Evolutionary conservation across 352 stramenopile genomes (phyloP).

Genomic region (Pythium coloratum): DNA sequence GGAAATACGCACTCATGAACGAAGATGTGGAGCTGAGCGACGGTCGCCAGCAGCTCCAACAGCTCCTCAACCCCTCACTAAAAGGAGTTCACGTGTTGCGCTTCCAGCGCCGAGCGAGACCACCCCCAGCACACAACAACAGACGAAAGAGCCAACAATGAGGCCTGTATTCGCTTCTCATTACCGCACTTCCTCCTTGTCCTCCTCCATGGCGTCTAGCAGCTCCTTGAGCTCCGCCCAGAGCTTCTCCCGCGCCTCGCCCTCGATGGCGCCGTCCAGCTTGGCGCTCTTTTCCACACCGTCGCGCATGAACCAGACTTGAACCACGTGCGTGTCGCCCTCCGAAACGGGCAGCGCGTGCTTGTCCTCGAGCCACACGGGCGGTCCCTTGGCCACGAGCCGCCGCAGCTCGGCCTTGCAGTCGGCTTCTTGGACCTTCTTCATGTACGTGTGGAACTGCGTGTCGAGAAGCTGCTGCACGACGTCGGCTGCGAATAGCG

Average conservation of each 20-base stretch:
- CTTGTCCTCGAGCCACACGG: constrained; percentile 93
- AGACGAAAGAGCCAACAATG: neutral
- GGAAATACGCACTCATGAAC: constrained; percentile 8
- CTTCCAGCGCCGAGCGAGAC: neutral
- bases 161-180: constrained; percentile 17
- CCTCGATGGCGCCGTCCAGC: constrained; percentile 87
- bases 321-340: constrained; percentile 87
- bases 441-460: constrained; percentile 93
- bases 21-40: constrained; percentile 10
- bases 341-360: constrained; percentile 87
- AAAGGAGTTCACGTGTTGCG: neutral
- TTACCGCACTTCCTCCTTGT: constrained; percentile 73
- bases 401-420: constrained; percentile 94
- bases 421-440: constrained; percentile 91
- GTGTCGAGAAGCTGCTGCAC: constrained; percentile 83
- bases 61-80: neutral
- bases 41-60: constrained; percentile 12
- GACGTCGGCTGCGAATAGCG: constrained; percentile 71
- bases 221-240: constrained; percentile 74
- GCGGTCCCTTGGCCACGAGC: constrained; percentile 89
- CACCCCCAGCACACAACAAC: neutral
- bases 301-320: constrained; percentile 90
- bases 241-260: constrained; percentile 73
- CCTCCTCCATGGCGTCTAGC: constrained; percentile 76
- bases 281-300: constrained; percentile 83